Evolutionary conservation across 2,329 filamentous ascomycete species (phyloP).

Genomic region (Orbilia brochopaga): DNA sequence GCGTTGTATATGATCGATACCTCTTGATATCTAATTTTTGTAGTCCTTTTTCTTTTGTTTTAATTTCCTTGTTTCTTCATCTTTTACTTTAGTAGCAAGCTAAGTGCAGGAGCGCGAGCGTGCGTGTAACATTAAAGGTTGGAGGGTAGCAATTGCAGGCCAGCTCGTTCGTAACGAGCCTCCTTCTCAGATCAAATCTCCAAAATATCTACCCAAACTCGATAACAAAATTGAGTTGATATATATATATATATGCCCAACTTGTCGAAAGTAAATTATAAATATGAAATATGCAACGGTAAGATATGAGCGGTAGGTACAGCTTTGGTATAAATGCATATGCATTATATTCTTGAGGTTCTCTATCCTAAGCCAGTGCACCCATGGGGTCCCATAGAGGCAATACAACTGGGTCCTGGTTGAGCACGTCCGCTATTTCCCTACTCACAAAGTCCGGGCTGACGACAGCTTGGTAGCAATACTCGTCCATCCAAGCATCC

Average conservation of each 20-base stretch:
- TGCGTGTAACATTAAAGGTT: neutral
- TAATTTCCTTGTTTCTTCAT: constrained; percentile 9
- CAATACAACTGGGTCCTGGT: constrained; percentile 72
- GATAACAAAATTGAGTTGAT: no score
- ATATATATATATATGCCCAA: no score
- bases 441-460: constrained; percentile 71
- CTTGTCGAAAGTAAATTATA: no score
- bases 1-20: constrained; percentile 43
- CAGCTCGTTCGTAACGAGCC: constrained; percentile 18
- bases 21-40: neutral
- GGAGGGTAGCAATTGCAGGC: constrained; percentile 8
- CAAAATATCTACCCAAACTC: no score
- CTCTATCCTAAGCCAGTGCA: constrained; percentile 65
- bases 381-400: constrained; percentile 84
- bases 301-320: no score
- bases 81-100: constrained; percentile 7
- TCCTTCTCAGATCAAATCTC: constrained; percentile 8
- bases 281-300: no score
- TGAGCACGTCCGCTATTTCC: constrained; percentile 72
- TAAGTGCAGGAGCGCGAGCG: constrained; percentile 4
- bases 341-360: neutral
- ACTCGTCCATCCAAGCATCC: constrained; percentile 72
- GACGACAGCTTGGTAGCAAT: constrained; percentile 84
- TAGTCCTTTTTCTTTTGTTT: neutral
- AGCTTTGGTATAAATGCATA: neutral